These are phyloP conservation scores for Psilocybe subaeruginosa DNA, from an alignment of 768 basidiomycete genomes.

Conservation along the genomic window DNA sequence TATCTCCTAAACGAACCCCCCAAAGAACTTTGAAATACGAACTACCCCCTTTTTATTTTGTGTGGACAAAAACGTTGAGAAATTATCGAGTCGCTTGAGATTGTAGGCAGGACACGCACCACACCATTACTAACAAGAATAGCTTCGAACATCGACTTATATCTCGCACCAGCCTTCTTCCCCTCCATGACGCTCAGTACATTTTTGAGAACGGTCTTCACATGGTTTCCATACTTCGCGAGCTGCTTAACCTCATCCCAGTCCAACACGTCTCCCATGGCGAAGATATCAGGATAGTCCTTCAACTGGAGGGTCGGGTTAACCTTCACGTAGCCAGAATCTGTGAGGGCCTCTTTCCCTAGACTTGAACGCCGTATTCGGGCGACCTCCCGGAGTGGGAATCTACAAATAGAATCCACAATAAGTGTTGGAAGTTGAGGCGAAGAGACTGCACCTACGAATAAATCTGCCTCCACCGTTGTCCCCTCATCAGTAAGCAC, in stretches of 20 bases:
- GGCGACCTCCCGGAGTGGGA: constrained; percentile 41
- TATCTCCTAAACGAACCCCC: constrained; percentile 49
- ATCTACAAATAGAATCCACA: constrained; percentile 25
- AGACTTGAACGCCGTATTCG: constrained; percentile 53
- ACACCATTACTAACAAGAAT: constrained; percentile 62
- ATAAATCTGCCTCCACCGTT: neutral
- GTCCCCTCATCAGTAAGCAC: too few species aligned
- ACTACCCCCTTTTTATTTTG: constrained; percentile 41
- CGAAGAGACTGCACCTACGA: neutral
- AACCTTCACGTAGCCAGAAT: constrained; percentile 49
- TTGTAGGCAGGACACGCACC: constrained; percentile 33
- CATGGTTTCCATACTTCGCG: constrained; percentile 49
- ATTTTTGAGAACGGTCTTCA: constrained; percentile 51
- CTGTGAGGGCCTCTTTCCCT: constrained; percentile 36
- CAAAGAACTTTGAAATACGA: constrained; percentile 46
- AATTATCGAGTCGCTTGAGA: too few species aligned
- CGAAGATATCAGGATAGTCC: constrained; percentile 57
- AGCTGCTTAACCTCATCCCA: constrained; percentile 65
- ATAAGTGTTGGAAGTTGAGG: too few species aligned
- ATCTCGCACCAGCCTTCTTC: constrained; percentile 32
- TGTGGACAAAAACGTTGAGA: neutral
- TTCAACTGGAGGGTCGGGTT: constrained; percentile 58
- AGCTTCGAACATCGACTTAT: constrained; percentile 53
- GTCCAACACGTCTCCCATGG: constrained; percentile 66
- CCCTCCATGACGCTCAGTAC: constrained; percentile 42